Evolutionary conservation across 345 rosid genomes (phyloP).

Genomic region (Camelina sativa): DNA sequence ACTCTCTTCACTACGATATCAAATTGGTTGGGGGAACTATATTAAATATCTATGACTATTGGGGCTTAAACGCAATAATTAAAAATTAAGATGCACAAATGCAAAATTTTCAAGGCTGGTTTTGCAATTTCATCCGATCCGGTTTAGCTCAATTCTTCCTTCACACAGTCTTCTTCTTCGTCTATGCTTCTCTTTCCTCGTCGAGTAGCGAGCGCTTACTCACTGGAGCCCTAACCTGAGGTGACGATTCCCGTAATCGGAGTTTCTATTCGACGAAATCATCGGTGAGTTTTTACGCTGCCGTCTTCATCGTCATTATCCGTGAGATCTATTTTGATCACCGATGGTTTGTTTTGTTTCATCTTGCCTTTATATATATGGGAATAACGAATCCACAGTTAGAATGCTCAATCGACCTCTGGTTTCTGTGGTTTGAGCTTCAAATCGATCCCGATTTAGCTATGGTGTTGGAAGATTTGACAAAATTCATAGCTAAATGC

Average conservation of each 20-base stretch:
- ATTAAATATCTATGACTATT: background rate
- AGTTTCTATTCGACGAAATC: background rate
- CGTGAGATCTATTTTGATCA: background rate
- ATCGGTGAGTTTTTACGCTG: background rate
- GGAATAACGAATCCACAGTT: constrained; percentile 37
- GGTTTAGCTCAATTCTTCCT: background rate
- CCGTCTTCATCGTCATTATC: background rate
- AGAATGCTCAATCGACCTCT: background rate
- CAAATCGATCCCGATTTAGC: too few relatives aligned
- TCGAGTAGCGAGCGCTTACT: background rate
- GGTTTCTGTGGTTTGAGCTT: constrained; percentile 43
- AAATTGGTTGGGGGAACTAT: background rate
- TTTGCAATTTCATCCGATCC: background rate
- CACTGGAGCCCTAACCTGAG: background rate
- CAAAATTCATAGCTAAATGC: constrained; percentile 63
- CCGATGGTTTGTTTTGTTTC: background rate
- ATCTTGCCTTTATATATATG: background rate
- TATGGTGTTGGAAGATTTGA: too few relatives aligned
- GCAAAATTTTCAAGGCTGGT: background rate
- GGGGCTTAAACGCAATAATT: background rate
- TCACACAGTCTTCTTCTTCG: background rate
- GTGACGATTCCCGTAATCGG: background rate
- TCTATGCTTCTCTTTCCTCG: background rate
- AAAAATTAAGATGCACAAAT: constrained; percentile 5
- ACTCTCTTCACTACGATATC: background rate